Percentiles rank a stretch among this genome's conserved stretches.
Evolutionary conservation across 345 rosid genomes (phyloP).

Genomic region (Rhodamnia argentea): DNA sequence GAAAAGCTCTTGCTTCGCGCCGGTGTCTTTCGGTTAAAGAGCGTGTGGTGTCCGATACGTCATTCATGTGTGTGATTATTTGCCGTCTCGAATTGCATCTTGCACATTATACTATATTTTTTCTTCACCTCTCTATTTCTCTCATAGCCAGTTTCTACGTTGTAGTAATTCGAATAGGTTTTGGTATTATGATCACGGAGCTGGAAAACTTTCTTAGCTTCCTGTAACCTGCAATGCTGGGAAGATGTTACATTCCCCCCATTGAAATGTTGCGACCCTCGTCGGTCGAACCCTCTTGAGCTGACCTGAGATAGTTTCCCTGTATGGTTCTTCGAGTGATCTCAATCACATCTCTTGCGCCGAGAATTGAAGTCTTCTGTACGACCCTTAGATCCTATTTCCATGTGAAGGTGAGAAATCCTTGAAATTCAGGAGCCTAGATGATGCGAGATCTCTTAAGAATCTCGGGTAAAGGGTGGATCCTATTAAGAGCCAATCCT

Average conservation of each 20-base stretch:
- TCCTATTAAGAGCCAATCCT: too few species aligned
- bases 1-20: too few species aligned
- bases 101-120: neutral
- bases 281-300: neutral
- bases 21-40: too few species aligned
- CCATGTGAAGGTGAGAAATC: neutral
- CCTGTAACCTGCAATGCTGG: neutral
- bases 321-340: neutral
- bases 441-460: neutral
- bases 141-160: neutral
- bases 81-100: neutral
- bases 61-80: neutral
- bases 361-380: neutral
- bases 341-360: neutral
- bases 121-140: too few species aligned
- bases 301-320: neutral
- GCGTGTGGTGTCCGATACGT: neutral
- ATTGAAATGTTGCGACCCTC: neutral
- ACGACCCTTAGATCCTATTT: neutral
- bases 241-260: neutral
- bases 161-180: neutral
- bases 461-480: too few species aligned
- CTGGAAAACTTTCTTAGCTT: neutral
- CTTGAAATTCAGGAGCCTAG: neutral
- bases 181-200: neutral